Percentiles rank a stretch among this genome's conserved stretches.
Conservation (phyloP, 257 asterid species). For the Solanum bulbocastanum region DNA sequence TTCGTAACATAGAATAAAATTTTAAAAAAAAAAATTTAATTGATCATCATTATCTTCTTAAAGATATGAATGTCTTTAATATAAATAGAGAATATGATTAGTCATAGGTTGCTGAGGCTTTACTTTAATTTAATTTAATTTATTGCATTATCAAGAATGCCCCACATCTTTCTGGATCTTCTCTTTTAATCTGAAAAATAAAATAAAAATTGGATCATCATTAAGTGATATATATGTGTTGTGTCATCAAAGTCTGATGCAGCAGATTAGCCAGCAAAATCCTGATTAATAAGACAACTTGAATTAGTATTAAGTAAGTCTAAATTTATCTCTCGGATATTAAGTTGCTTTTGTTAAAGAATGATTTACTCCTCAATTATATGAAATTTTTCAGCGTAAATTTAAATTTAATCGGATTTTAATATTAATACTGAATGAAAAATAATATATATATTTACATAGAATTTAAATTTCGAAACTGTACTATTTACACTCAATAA, state of each 20-base stretch:
- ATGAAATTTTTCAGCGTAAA: rapidly evolving
- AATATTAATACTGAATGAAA: rapidly evolving
- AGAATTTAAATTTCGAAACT: not conserved
- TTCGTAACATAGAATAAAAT: too few relatives aligned
- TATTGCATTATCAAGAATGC: not conserved
- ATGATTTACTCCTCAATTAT: too few relatives aligned
- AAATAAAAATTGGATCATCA: not conserved
- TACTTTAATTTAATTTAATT: too few relatives aligned
- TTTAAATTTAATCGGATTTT: rapidly evolving
- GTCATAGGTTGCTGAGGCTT: not conserved
- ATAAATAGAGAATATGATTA: not conserved
- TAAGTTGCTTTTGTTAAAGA: too few relatives aligned
- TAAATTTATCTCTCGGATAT: too few relatives aligned
- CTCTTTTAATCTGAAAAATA: not conserved
- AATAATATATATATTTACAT: too few relatives aligned
- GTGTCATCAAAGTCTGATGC: too few relatives aligned
- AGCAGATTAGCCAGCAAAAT: too few relatives aligned
- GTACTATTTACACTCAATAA: not conserved
- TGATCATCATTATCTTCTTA: not conserved
- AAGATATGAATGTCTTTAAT: not conserved
- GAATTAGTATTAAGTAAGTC: too few relatives aligned
- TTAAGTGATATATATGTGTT: not conserved
- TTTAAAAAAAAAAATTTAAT: not conserved
- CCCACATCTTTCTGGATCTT: not conserved
- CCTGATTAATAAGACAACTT: too few relatives aligned